These are phyloP conservation scores for Boehmeria nivea DNA, from an alignment of 306 rosid species.

Conservation along the genomic window DNA sequence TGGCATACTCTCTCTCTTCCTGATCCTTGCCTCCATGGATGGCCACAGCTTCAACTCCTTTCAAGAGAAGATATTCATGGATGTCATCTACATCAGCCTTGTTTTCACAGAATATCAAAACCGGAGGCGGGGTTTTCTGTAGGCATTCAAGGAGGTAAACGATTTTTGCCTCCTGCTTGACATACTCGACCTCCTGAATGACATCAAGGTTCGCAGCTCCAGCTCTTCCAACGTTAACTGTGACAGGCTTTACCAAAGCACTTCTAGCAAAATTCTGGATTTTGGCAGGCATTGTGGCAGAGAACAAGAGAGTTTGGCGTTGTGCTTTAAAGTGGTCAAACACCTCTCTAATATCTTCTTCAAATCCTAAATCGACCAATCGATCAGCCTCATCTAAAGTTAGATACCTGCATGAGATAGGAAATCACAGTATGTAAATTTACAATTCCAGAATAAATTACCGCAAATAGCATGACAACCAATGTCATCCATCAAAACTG, in stretches of 20 bases:
- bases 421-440: too few relatives aligned
- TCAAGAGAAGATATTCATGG: slow-evolving; percentile 85
- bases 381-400: slow-evolving; percentile 94
- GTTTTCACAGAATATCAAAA: slow-evolving; percentile 79
- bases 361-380: slow-evolving; percentile 89
- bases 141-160: slow-evolving; percentile 88
- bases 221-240: slow-evolving; percentile 87
- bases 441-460: too few relatives aligned
- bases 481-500: too few relatives aligned
- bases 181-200: slow-evolving; percentile 91
- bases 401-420: slow-evolving; percentile 61
- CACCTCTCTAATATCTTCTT: slow-evolving; percentile 83
- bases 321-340: slow-evolving; percentile 92
- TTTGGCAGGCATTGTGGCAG: slow-evolving; percentile 94
- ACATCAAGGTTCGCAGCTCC: slow-evolving; percentile 95
- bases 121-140: slow-evolving; percentile 89
- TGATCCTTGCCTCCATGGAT: slow-evolving; percentile 97
- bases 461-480: too few relatives aligned
- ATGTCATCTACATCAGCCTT: slow-evolving; percentile 94
- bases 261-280: slow-evolving; percentile 87
- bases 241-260: slow-evolving; percentile 71
- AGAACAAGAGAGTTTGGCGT: slow-evolving; percentile 80
- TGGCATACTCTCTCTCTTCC: slow-evolving; percentile 87
- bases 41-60: slow-evolving; percentile 96
- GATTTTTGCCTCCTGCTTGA: slow-evolving; percentile 86